phyloP scores from a whole-genome alignment of 2,329 filamentous ascomycete species.

The Pseudogymnoascus sp. region DNA sequence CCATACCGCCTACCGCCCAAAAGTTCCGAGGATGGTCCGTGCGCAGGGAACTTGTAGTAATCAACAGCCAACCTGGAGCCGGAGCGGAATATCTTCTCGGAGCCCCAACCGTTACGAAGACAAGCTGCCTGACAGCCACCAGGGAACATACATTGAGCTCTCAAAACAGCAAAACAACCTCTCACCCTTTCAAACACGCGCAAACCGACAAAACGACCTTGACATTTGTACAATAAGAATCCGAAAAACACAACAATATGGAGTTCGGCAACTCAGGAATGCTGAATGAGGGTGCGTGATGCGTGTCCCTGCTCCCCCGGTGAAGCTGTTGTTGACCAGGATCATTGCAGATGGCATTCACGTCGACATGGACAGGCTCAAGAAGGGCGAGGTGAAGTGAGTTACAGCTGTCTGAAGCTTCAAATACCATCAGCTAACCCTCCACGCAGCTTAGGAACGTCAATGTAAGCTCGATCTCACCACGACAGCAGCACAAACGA shows the following conservation, averaged over 20 bases:
- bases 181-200: not conserved
- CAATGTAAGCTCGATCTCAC: constrained; percentile 60
- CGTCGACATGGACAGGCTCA: constrained; percentile 96
- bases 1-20: not conserved
- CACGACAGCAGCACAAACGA: constrained; percentile 14
- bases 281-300: constrained; percentile 52
- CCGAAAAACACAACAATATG: constrained; percentile 36
- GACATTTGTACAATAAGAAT: not conserved
- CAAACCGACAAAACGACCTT: not conserved
- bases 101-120: constrained; percentile 9
- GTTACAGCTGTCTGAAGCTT: constrained; percentile 30
- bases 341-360: constrained; percentile 82
- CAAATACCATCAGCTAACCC: constrained; percentile 27
- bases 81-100: not conserved
- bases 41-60: not conserved
- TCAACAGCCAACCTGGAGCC: not conserved
- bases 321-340: constrained; percentile 23
- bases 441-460: constrained; percentile 74
- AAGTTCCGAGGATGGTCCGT: not conserved
- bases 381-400: constrained; percentile 98
- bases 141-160: constrained; percentile 8
- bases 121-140: constrained; percentile 2
- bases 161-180: not conserved
- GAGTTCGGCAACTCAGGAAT: constrained; percentile 57
- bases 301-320: constrained; percentile 15